Base-by-base conservation (phyloP, 2,329 filamentous ascomycete species). In the Fusarium tjaetaba region DNA sequence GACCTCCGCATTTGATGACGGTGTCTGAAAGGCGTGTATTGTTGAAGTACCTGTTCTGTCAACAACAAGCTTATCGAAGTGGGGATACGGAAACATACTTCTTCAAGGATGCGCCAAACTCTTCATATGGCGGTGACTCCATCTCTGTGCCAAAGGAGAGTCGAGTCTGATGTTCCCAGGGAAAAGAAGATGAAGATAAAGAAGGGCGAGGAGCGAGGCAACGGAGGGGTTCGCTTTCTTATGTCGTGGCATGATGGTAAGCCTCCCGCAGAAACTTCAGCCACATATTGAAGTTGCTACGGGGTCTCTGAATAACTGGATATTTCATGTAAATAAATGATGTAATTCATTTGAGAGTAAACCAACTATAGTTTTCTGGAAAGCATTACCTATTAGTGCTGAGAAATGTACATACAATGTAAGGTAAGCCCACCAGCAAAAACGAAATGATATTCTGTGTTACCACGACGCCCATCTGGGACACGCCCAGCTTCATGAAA, bases 151-250 rank as follows among this genome's bases (percentile, higher is more conserved):
- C 6, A 14, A 8, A 1, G 16, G 4, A 0, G 15, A 20, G 6
- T 14, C 0, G 4, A 7, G 6, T 36, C 22, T 20, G 6, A 20
- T 36, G 9, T 26, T 1, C 11, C 5, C 3, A 7, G 3, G 6
- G 15, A 24, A 15, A 30, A 30, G 26, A 26, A 26, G 26, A 26
- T 26, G 30, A 30, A 30, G 30, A 20, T 1, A 10, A 24, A 18
- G 11, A 24, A 18, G 18, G 4, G 7, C 0, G 1, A 11, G 14
- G 14, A 8, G 14, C 3, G 45, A 7, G 26, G 14, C 4, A 9
- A 30, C 1, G 20, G 7, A 32, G 13, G 2, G 15, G 3, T 13
- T 16, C 15, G 10, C 3, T 4, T n/a, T 49, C 7, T n/a, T n/a
- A 28, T 46, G 4, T 46, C 18, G 7, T 10, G 18, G 14, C 45